Evolutionary conservation across 2,329 filamentous ascomycete genomes (phyloP).

Genomic region (Fusarium beomiforme): DNA sequence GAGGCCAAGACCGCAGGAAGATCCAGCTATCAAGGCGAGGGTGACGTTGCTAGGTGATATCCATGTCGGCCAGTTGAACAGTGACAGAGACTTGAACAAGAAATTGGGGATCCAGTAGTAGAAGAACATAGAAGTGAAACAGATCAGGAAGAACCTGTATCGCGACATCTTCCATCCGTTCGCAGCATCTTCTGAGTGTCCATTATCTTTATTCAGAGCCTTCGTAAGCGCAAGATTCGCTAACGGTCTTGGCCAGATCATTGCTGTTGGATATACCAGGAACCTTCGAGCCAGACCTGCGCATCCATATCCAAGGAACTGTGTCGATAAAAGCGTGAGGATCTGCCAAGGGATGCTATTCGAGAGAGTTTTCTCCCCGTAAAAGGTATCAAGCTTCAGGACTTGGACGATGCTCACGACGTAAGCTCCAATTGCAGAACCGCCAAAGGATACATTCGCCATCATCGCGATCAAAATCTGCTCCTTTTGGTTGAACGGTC

Average conservation of each 20-base stretch:
- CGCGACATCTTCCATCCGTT: constrained; percentile 39
- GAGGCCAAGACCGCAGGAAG: constrained; percentile 50
- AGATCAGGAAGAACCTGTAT: constrained; percentile 55
- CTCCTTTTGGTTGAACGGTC: constrained; percentile 64
- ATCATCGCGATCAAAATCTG: constrained; percentile 65
- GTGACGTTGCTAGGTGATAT: constrained; percentile 54
- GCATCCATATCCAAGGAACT: constrained; percentile 63
- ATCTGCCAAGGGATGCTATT: constrained; percentile 57
- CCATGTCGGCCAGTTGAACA: constrained; percentile 63
- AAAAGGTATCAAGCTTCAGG: constrained; percentile 56
- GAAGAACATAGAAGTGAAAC: constrained; percentile 57
- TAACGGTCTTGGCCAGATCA: constrained; percentile 62
- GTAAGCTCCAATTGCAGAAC: constrained; percentile 50
- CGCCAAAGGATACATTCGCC: constrained; percentile 60
- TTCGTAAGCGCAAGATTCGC: constrained; percentile 57
- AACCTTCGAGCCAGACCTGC: constrained; percentile 59
- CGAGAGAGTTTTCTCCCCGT: constrained; percentile 51
- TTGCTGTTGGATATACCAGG: constrained; percentile 59
- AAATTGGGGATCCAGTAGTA: constrained; percentile 64
- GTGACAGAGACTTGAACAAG: constrained; percentile 56
- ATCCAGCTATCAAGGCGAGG: constrained; percentile 49
- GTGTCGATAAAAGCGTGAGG: constrained; percentile 56
- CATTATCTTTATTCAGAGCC: constrained; percentile 30
- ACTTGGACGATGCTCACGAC: constrained; percentile 58
- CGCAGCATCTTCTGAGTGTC: constrained; percentile 30